Conservation (phyloP, 2,329 filamentous ascomycete genomes). For the Penicillium hordei region DNA sequence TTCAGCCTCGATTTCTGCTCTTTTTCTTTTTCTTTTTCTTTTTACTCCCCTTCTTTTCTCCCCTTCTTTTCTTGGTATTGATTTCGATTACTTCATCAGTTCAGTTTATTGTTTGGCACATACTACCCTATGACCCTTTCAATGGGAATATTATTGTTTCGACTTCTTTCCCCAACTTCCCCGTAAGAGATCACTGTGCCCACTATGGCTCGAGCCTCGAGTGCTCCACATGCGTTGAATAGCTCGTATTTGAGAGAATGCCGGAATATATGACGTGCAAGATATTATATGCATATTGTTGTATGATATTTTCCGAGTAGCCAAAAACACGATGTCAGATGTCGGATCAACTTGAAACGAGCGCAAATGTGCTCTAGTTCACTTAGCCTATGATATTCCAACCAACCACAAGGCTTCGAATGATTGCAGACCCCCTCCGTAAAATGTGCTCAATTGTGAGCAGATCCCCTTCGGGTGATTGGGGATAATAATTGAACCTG, state of each 20-base stretch:
- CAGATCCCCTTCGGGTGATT: conserved; percentile 20
- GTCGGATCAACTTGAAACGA: neutral
- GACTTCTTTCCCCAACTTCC: neutral
- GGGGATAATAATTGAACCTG: neutral
- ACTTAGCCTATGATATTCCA: neutral
- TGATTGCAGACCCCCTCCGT: neutral
- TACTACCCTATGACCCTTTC: conserved; percentile 9
- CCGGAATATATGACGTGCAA: neutral
- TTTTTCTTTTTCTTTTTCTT: neutral
- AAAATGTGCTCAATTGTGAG: conserved; percentile 33
- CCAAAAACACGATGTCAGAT: neutral
- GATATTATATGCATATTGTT: neutral
- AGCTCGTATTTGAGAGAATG: neutral
- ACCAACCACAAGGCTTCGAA: conserved; percentile 1
- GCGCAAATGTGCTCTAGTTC: conserved; percentile 16
- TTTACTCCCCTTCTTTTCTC: neutral
- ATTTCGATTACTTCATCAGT: neutral
- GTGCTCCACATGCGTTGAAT: conserved; percentile 1
- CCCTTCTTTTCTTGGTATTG: neutral
- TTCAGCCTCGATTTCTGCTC: neutral
- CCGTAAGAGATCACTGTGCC: neutral
- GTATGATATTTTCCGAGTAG: neutral
- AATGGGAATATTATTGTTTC: neutral
- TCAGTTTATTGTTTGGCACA: neutral
- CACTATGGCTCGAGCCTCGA: neutral